A percentile compares a stretch with the other conserved stretches of the same genome.
These are phyloP conservation scores for Cordyceps farinosa DNA, from an alignment of 2,329 filamentous ascomycete genomes.

Conservation along the genomic window DNA sequence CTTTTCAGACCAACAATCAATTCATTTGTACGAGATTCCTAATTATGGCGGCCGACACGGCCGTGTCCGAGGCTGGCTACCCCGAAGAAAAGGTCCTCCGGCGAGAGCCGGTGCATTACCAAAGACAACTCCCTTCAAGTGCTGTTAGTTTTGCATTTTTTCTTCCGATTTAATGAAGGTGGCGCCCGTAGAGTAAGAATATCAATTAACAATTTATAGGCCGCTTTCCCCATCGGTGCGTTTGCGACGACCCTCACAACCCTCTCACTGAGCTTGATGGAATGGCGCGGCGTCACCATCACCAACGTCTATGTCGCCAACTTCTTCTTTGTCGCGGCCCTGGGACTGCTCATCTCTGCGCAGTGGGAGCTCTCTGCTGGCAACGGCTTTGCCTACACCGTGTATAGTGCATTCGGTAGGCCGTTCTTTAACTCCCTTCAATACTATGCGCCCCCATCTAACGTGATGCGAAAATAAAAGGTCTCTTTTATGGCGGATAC, in stretches of 20 bases:
- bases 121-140: not conserved
- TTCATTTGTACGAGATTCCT: not conserved
- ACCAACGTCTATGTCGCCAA: slow-evolving; percentile 52
- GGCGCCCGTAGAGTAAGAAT: not conserved
- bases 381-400: slow-evolving; percentile 51
- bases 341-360: slow-evolving; percentile 51
- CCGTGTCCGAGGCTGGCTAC: not conserved
- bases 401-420: slow-evolving; percentile 50
- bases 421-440: not conserved
- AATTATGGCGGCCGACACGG: not conserved
- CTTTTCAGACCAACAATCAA: not conserved
- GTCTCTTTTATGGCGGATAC: slow-evolving; percentile 27
- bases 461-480: slow-evolving; percentile 9
- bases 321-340: slow-evolving; percentile 48
- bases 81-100: not conserved
- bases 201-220: slow-evolving; percentile 27
- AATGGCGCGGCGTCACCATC: slow-evolving; percentile 48
- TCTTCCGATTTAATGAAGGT: too few relatives aligned
- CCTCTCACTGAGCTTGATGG: slow-evolving; percentile 52
- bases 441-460: not conserved
- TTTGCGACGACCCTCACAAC: slow-evolving; percentile 54
- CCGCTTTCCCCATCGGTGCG: slow-evolving; percentile 47
- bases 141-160: not conserved
- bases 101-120: not conserved
- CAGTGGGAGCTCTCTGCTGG: slow-evolving; percentile 53